Evolutionary conservation across 2,329 filamentous ascomycete species (phyloP), one percentile per base, ranked within the genome.

Genomic region (Bipolaris gigantea): DNA sequence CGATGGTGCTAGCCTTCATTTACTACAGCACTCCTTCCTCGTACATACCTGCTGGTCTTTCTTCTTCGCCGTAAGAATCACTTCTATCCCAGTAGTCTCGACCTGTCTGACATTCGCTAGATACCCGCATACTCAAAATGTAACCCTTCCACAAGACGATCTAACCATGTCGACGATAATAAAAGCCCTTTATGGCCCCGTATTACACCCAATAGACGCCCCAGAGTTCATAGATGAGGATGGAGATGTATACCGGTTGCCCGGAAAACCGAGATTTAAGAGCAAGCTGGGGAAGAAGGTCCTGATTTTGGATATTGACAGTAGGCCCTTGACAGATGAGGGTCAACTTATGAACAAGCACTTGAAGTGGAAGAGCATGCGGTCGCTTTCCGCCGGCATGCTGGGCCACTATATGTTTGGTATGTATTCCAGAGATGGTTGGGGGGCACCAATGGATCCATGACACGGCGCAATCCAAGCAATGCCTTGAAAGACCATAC

Each of bases 331-430:
- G 58, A 68, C 62, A 1, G 67, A 65, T 10, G 52, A 67, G 21
- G 72, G 71, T 9, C 69, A 74, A 57, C 60, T 74, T 46, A 73
- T 75, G 71, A 69, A 71, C 53, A 41, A 66, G 36, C 59, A 73
- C 19, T 54, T 74, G 41, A 69, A 72, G 44, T 75, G 72, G 72
- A 72, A 73, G 55, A 65, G 65, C 52, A 72, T 74, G 65, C 67
- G 70, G 19, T 64, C 70, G 33, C 64, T 73, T 30, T 70, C 70
- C 19, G 71, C 72, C 13, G 72, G 72, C 41, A 75, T 75, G 72
- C 64, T 75, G 30, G 71, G 69, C 44, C 72, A 75, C 53, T 75
- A 73, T 57, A 72, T 73, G 63, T 75, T 71, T 46, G 70, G 69
- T 72, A 63, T 15, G 63, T 48, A 35, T 9, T 23, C 35, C 11